These are phyloP conservation scores for Neofusicoccum sp. DNA, from an alignment of 2,329 filamentous ascomycete species.

Conservation along the genomic window DNA sequence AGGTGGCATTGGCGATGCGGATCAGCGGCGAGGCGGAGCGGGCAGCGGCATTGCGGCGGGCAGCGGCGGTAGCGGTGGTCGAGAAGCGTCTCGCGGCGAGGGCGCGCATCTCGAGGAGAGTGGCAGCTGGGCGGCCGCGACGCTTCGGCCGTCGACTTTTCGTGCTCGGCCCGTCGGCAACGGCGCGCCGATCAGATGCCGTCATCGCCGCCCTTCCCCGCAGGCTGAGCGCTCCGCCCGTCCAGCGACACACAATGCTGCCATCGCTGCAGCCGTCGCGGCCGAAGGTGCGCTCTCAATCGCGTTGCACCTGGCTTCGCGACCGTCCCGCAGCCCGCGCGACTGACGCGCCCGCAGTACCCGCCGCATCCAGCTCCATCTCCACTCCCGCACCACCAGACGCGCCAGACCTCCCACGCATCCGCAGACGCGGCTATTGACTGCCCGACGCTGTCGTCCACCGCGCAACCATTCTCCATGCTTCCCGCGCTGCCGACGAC, in stretches of 20 bases:
- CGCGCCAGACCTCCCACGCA: not conserved
- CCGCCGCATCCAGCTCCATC: not conserved
- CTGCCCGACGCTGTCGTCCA: not conserved
- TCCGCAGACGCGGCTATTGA: not conserved
- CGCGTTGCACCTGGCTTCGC: too few relatives aligned
- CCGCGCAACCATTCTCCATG: not conserved
- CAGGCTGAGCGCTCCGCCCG: not conserved
- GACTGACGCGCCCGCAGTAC: not conserved
- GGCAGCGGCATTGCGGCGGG: not conserved
- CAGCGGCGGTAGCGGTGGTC: too few relatives aligned
- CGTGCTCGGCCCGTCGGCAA: conserved; percentile 1
- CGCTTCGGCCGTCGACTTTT: not conserved
- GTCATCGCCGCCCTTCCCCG: not conserved
- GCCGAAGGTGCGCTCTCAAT: conserved; percentile 33
- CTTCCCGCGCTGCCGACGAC: not conserved
- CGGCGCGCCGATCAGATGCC: not conserved
- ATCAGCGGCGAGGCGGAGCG: conserved; percentile 43
- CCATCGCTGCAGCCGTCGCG: conserved; percentile 39
- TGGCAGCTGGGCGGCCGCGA: not conserved
- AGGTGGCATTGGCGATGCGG: conserved; percentile 73
- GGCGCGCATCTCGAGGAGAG: conserved; percentile 3
- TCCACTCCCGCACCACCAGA: conserved; percentile 27
- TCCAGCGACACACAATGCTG: conserved; percentile 30
- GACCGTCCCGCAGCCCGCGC: not conserved
- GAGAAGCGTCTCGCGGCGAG: not conserved